Percentiles rank a stretch among this genome's conserved stretches.
phyloP scores from a whole-genome alignment of 805 yeast genomes.

The Spathaspora arborariae region DNA sequence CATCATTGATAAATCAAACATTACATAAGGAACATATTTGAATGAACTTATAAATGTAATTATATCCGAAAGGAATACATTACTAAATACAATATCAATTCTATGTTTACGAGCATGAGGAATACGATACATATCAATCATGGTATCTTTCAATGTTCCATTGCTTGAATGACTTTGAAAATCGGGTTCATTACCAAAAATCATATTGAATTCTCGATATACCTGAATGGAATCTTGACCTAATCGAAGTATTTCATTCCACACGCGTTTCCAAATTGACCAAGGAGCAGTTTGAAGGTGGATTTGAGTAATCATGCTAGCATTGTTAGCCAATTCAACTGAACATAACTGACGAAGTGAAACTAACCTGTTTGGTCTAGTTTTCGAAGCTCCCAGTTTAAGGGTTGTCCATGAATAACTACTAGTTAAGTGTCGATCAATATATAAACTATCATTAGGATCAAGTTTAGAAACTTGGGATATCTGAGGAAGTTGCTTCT shows the following conservation, averaged over 20 bases:
- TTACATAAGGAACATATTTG: slow-evolving; percentile 14
- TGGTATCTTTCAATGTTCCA: not conserved
- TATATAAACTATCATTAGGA: slow-evolving; percentile 8
- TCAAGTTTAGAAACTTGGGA: not conserved
- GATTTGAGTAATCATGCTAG: slow-evolving; percentile 15
- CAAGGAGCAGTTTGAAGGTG: slow-evolving; percentile 23
- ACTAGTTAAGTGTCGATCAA: slow-evolving; percentile 10
- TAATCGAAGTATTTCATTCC: slow-evolving; percentile 23
- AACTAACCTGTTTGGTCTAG: slow-evolving; percentile 8
- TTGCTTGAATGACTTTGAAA: slow-evolving; percentile 23
- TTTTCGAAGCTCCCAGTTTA: slow-evolving; percentile 6
- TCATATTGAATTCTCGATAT: slow-evolving; percentile 24
- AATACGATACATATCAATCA: slow-evolving; percentile 11
- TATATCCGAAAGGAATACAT: slow-evolving; percentile 22
- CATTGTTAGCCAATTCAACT: slow-evolving; percentile 24
- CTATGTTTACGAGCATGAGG: slow-evolving; percentile 22
- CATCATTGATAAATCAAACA: slow-evolving; percentile 25
- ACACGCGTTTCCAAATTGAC: slow-evolving; percentile 28
- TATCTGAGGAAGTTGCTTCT: not conserved
- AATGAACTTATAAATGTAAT: slow-evolving; percentile 15
- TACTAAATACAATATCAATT: slow-evolving; percentile 32
- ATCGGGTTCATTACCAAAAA: slow-evolving; percentile 12
- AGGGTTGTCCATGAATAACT: slow-evolving; percentile 14
- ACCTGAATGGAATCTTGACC: slow-evolving; percentile 28
- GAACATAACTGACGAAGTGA: slow-evolving; percentile 24